Evolutionary conservation across 495 filamentous ascomycete species (phyloP).

Genomic region (Aspergillus diversus): DNA sequence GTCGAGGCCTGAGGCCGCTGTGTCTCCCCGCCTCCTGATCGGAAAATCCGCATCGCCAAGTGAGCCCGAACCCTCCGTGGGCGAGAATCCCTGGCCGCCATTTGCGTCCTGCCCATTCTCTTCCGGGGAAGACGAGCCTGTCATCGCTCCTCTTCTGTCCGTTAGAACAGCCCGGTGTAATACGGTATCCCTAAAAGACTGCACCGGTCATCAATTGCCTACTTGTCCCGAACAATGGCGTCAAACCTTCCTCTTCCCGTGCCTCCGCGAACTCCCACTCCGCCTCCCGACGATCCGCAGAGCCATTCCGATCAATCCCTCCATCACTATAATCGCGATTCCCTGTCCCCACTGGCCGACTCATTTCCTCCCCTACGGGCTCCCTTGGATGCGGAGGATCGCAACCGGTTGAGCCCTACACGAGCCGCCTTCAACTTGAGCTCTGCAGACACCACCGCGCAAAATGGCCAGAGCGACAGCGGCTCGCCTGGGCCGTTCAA

Average conservation of each 20-base stretch:
- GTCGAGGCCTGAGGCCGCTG: conserved; percentile 29
- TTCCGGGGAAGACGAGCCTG: not conserved
- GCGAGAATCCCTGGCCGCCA: not conserved
- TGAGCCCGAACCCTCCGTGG: not conserved
- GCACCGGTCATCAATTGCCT: conserved; percentile 6
- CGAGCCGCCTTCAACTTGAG: conserved; percentile 48
- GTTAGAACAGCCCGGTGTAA: conserved; percentile 1
- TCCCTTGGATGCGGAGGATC: conserved; percentile 30
- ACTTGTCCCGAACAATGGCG: conserved; percentile 47
- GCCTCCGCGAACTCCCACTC: conserved; percentile 71
- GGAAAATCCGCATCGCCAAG: conserved; percentile 2
- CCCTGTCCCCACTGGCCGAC: conserved; percentile 65
- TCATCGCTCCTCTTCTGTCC: not conserved
- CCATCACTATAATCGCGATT: conserved; percentile 55
- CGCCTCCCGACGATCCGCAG: conserved; percentile 60
- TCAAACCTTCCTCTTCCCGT: conserved; percentile 63
- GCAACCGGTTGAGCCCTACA: conserved; percentile 43
- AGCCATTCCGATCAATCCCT: conserved; percentile 18
- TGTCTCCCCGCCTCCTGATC: conserved; percentile 16
- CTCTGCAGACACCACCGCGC: conserved; percentile 38
- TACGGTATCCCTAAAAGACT: not conserved
- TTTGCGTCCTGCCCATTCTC: not conserved
- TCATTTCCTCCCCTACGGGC: conserved; percentile 42
- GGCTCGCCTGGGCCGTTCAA: conserved; percentile 74
- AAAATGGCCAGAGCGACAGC: conserved; percentile 47